A percentile compares a stretch with the other conserved stretches of the same genome.
Conservation (phyloP, 495 filamentous ascomycete species). For the Talaromyces proteolyticus region DNA sequence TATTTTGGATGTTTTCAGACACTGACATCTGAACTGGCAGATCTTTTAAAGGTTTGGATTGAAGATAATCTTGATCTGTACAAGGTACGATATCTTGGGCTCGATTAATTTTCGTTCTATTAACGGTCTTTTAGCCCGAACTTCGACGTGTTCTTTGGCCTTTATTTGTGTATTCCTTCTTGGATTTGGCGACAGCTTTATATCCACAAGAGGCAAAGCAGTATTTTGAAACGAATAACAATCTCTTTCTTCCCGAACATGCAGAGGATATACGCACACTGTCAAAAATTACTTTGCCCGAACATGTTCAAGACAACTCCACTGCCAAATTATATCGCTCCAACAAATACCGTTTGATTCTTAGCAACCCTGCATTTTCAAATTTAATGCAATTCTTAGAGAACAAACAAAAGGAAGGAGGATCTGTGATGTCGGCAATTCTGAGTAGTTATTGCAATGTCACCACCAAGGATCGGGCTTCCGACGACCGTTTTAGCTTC, state of each 20-base stretch:
- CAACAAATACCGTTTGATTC: slow-evolving; percentile 81
- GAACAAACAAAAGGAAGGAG: slow-evolving; percentile 71
- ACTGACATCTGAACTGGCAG: no score
- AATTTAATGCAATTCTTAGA: slow-evolving; percentile 86
- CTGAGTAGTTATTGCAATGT: slow-evolving; percentile 70
- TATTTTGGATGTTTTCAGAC: slow-evolving; percentile 9
- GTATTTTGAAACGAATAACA: slow-evolving; percentile 62
- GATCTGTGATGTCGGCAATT: slow-evolving; percentile 65
- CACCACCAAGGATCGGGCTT: slow-evolving; percentile 65
- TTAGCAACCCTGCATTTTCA: slow-evolving; percentile 72
- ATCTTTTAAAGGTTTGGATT: slow-evolving; percentile 71
- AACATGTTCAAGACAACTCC: slow-evolving; percentile 67
- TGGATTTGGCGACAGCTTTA: slow-evolving; percentile 72
- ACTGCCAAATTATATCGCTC: slow-evolving; percentile 69
- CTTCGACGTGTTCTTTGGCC: slow-evolving; percentile 83
- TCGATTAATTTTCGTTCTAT: slow-evolving; percentile 2
- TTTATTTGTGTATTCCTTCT: slow-evolving; percentile 85
- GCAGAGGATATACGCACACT: slow-evolving; percentile 69
- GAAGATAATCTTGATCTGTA: slow-evolving; percentile 89
- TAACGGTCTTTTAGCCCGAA: slow-evolving; percentile 61
- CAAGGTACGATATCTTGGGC: slow-evolving; percentile 52
- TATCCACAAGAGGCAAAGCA: slow-evolving; percentile 62
- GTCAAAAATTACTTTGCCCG: slow-evolving; percentile 60
- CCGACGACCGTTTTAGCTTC: slow-evolving; percentile 73
- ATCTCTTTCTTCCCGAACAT: slow-evolving; percentile 67